Percentiles rank a stretch among this genome's conserved stretches.
These are phyloP conservation scores for Diaporthe citrichinensis DNA, from an alignment of 2,329 filamentous ascomycete species.

Conservation along the genomic window DNA sequence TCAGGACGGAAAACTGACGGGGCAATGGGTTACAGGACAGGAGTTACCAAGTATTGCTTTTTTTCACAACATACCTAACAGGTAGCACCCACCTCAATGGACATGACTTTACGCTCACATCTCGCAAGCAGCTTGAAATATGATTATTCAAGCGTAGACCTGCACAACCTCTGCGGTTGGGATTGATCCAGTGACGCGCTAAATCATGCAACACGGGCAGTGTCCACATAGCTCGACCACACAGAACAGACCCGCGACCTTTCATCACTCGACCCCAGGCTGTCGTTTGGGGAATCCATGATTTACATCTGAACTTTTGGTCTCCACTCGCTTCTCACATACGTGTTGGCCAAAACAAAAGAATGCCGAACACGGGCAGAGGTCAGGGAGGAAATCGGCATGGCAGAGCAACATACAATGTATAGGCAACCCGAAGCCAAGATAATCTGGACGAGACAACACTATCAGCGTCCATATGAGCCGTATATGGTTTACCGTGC, in stretches of 20 bases:
- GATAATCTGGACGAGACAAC: not conserved
- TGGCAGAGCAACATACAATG: not conserved
- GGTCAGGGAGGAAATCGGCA: not conserved
- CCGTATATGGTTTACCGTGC: not conserved
- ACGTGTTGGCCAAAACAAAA: too few relatives aligned
- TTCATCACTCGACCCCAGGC: not conserved
- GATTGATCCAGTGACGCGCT: not conserved
- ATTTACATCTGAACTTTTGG: not conserved
- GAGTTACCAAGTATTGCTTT: conserved; percentile 34
- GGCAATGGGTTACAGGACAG: conserved; percentile 21
- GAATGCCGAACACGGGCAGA: not conserved
- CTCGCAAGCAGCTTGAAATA: not conserved
- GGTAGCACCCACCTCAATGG: conserved; percentile 22
- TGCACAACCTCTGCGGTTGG: not conserved
- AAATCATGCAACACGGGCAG: not conserved
- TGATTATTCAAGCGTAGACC: not conserved
- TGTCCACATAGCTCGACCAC: not conserved
- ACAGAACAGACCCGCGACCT: not conserved
- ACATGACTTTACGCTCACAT: conserved; percentile 26
- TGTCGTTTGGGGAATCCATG: not conserved
- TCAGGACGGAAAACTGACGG: conserved; percentile 13
- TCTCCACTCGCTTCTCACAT: not conserved
- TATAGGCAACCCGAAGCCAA: not conserved
- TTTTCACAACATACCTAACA: conserved; percentile 13
- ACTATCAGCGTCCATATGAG: not conserved